These are phyloP conservation scores for Colletotrichum nymphaeae DNA, from an alignment of 2,329 filamentous ascomycete species.

Conservation along the genomic window DNA sequence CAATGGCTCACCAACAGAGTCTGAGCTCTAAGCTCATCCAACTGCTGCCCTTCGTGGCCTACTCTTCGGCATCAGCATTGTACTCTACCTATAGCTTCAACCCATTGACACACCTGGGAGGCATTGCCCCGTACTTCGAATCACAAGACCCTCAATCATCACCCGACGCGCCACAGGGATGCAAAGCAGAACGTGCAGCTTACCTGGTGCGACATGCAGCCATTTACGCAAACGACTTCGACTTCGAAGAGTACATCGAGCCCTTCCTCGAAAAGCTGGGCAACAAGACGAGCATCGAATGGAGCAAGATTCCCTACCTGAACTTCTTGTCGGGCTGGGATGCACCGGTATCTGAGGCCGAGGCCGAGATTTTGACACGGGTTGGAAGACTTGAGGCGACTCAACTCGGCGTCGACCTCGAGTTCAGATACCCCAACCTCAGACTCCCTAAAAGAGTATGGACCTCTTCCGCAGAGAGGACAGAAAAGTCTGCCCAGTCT, in stretches of 20 bases:
- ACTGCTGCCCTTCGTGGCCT: conserved; percentile 13
- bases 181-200: conserved; percentile 61
- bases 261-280: conserved; percentile 68
- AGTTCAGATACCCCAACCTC: conserved; percentile 67
- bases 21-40: conserved; percentile 20
- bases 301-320: conserved; percentile 65
- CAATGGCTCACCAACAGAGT: conserved; percentile 11
- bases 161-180: conserved; percentile 59
- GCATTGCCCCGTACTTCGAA: conserved; percentile 69
- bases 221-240: conserved; percentile 70
- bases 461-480: conserved; percentile 73
- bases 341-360: conserved; percentile 66
- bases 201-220: conserved; percentile 70
- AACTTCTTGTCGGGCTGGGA: conserved; percentile 68
- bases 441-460: conserved; percentile 66
- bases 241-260: conserved; percentile 67
- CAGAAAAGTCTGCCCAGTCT: conserved; percentile 66
- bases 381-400: conserved; percentile 71
- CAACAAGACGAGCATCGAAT: conserved; percentile 66
- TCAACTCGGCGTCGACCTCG: conserved; percentile 67
- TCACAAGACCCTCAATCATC: conserved; percentile 59
- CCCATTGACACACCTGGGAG: conserved; percentile 64
- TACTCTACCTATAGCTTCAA: conserved; percentile 63
- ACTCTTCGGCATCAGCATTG: conserved; percentile 42
- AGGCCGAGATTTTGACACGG: conserved; percentile 69